These are phyloP conservation scores for Auriscalpium orientale DNA, from an alignment of 768 basidiomycete species.

Conservation along the genomic window DNA sequence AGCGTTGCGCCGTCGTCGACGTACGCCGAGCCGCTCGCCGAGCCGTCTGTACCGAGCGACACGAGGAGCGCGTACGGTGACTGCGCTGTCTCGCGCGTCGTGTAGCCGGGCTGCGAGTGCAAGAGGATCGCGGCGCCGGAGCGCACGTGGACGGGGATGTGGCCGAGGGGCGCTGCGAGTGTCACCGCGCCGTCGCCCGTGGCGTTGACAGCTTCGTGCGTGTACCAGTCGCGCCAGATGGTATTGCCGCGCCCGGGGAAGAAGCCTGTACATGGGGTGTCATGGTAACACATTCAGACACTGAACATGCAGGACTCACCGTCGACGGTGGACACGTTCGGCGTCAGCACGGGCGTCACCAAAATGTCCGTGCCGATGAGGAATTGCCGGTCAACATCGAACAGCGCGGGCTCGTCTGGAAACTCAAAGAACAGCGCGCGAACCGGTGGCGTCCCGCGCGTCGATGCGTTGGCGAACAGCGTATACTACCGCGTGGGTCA, in stretches of 20 bases:
- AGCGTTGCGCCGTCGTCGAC: constrained; percentile 64
- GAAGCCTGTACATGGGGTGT: constrained; percentile 33
- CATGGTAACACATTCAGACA: background rate
- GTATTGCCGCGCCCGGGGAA: constrained; percentile 55
- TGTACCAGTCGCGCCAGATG: constrained; percentile 71
- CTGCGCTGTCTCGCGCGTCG: constrained; percentile 54
- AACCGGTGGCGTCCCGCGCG: constrained; percentile 58
- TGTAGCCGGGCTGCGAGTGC: constrained; percentile 58
- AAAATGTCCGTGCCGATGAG: constrained; percentile 63
- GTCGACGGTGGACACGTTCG: constrained; percentile 59
- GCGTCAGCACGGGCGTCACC: constrained; percentile 66
- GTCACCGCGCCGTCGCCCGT: constrained; percentile 35
- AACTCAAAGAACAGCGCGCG: constrained; percentile 76
- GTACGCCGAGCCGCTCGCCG: constrained; percentile 53
- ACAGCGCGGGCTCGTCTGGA: constrained; percentile 59
- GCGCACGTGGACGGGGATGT: constrained; percentile 74
- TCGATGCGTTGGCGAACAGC: constrained; percentile 62
- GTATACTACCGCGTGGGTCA: constrained; percentile 42
- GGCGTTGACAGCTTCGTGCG: constrained; percentile 45
- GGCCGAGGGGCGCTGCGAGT: constrained; percentile 59
- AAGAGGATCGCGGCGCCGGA: constrained; percentile 59
- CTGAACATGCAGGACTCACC: constrained; percentile 31
- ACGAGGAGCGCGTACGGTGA: constrained; percentile 59
- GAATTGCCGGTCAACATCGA: constrained; percentile 60
- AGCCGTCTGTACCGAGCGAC: constrained; percentile 38